Evolutionary conservation across 1,139 yeast species (phyloP).

Genomic region (Blastobotrys petasosporus): DNA sequence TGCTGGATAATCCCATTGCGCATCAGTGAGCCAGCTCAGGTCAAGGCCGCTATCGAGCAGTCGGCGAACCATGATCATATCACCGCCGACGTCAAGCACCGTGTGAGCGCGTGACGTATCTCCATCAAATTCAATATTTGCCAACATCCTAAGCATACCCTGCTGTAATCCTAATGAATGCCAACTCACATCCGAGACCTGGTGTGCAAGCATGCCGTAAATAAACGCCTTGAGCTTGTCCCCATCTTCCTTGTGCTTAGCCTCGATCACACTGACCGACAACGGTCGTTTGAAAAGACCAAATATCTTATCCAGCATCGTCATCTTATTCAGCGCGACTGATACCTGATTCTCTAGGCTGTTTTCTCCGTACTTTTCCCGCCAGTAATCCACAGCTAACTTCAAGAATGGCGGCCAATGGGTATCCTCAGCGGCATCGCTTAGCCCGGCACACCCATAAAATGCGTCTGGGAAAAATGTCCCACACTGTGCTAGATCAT

Average conservation of each 20-base stretch:
- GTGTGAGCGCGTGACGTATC: constrained; percentile 44
- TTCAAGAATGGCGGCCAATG: constrained; percentile 61
- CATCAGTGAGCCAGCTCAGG: constrained; percentile 27
- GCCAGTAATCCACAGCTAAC: constrained; percentile 39
- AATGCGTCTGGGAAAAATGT: constrained; percentile 60
- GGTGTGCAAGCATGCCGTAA: constrained; percentile 51
- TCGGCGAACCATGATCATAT: constrained; percentile 42
- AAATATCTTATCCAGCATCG: constrained; percentile 4
- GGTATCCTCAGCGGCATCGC: constrained; percentile 50
- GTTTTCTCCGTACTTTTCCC: constrained; percentile 28
- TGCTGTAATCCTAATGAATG: constrained; percentile 50
- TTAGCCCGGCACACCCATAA: constrained; percentile 46
- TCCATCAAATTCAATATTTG: constrained; percentile 46
- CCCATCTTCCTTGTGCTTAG: constrained; percentile 4
- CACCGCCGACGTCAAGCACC: constrained; percentile 54
- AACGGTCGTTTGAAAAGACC: constrained; percentile 1
- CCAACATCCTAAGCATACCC: constrained; percentile 46
- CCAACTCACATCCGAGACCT: constrained; percentile 57
- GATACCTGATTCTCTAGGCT: not conserved
- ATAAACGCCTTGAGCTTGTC: constrained; percentile 43
- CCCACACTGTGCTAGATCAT: constrained; percentile 39
- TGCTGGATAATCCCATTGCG: constrained; percentile 43
- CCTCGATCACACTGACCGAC: not conserved
- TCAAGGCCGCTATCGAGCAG: constrained; percentile 31
- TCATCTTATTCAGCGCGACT: not conserved